Evolutionary conservation across 2,329 filamentous ascomycete genomes (phyloP).

Genomic region (Cercospora berteroae): DNA sequence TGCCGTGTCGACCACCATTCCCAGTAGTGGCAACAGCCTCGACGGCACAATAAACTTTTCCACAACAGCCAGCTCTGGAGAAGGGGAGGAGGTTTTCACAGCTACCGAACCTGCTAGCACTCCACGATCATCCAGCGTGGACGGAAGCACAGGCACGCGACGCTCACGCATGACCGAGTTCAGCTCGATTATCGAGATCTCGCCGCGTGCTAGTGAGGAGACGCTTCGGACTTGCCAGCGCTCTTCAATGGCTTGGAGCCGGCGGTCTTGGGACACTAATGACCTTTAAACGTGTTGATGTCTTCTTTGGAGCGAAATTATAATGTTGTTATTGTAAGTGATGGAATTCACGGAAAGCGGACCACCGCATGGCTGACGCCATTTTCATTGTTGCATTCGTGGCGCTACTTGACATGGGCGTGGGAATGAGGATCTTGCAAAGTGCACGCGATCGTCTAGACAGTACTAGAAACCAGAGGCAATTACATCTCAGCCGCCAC

Average conservation of each 20-base stretch:
- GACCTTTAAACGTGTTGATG: constrained; percentile 15
- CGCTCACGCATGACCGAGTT: constrained; percentile 37
- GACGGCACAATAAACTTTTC: constrained; percentile 14
- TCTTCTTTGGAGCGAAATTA: neutral
- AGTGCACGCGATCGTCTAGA: neutral
- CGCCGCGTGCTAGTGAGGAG: constrained; percentile 42
- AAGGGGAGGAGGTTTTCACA: constrained; percentile 14
- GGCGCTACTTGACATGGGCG: neutral
- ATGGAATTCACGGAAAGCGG: neutral
- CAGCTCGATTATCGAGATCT: constrained; percentile 45
- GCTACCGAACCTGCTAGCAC: constrained; percentile 15
- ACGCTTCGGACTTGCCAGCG: constrained; percentile 36
- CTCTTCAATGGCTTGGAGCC: constrained; percentile 16
- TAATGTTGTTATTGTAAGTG: neutral
- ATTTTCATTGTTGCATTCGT: constrained; percentile 8
- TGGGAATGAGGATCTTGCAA: neutral
- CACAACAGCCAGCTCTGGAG: constrained; percentile 13
- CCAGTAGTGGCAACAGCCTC: constrained; percentile 35
- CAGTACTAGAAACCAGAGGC: neutral
- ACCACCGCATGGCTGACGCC: neutral
- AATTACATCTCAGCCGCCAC: neutral
- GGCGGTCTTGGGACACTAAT: constrained; percentile 18
- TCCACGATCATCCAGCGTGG: constrained; percentile 15
- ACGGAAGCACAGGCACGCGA: constrained; percentile 23
- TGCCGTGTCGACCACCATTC: constrained; percentile 24